These are phyloP conservation scores for Torrubiellomyces zombiae DNA, from an alignment of 2,329 filamentous ascomycete genomes.

Conservation along the genomic window DNA sequence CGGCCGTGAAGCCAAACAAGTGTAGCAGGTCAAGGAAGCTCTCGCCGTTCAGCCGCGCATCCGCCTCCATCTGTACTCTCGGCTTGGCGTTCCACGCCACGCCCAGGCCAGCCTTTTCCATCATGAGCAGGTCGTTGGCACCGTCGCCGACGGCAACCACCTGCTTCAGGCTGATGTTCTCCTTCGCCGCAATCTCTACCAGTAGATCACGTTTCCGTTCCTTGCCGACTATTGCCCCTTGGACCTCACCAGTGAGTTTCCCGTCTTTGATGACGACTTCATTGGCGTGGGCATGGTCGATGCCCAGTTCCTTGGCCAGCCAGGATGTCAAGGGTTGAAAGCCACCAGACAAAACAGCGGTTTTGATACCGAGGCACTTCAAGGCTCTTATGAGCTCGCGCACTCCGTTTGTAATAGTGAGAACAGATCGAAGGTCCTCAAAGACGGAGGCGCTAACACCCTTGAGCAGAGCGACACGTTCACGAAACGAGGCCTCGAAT, in stretches of 20 bases:
- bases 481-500: constrained; percentile 69
- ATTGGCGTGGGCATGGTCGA: constrained; percentile 84
- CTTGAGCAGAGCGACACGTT: constrained; percentile 63
- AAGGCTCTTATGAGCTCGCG: constrained; percentile 56
- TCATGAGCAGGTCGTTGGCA: constrained; percentile 70
- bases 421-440: constrained; percentile 53
- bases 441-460: constrained; percentile 69
- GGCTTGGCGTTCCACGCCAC: constrained; percentile 79
- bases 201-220: constrained; percentile 60
- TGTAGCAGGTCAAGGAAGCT: constrained; percentile 58
- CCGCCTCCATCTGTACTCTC: constrained; percentile 61
- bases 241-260: constrained; percentile 54
- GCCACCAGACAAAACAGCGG: constrained; percentile 80
- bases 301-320: constrained; percentile 63
- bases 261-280: constrained; percentile 50
- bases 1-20: constrained; percentile 52
- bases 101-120: constrained; percentile 56
- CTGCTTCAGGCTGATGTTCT: constrained; percentile 48
- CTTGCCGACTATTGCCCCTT: constrained; percentile 57
- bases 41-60: constrained; percentile 52
- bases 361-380: constrained; percentile 66
- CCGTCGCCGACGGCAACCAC: constrained; percentile 65
- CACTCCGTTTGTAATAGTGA: constrained; percentile 72
- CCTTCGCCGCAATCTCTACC: constrained; percentile 50
- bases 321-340: constrained; percentile 81